Conservation (phyloP, 2,329 filamentous ascomycete species). For the Simplicillium sp. region DNA sequence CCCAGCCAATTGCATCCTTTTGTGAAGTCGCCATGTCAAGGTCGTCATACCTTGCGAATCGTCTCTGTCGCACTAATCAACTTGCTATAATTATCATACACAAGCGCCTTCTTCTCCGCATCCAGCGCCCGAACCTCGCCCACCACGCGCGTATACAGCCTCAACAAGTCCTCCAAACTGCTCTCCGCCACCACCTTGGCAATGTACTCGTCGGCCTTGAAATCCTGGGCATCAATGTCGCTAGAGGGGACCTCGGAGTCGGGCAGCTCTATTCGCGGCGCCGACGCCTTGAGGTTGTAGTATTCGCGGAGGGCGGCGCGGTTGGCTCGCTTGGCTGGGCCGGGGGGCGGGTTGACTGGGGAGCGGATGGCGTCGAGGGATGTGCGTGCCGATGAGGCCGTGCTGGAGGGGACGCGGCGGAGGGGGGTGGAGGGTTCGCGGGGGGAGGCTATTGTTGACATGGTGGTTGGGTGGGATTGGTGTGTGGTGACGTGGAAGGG, state of each 20-base stretch:
- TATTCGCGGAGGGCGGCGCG: conserved; percentile 86
- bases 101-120: conserved; percentile 90
- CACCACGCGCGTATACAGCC: conserved; percentile 61
- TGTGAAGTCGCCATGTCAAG: no score
- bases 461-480: conserved; percentile 16
- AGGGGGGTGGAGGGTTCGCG: conserved; percentile 49
- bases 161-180: conserved; percentile 58
- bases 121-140: conserved; percentile 83
- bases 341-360: conserved; percentile 41
- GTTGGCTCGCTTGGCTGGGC: conserved; percentile 49
- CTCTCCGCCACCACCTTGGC: conserved; percentile 49
- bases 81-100: conserved; percentile 98
- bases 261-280: conserved; percentile 32
- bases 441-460: conserved; percentile 58
- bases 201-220: conserved; percentile 65
- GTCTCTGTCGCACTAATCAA: conserved; percentile 94
- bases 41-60: conserved; percentile 67
- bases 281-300: conserved; percentile 61
- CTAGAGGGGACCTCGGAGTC: conserved; percentile 51
- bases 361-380: conserved; percentile 61
- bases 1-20: not conserved
- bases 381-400: conserved; percentile 65
- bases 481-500: no score
- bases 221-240: conserved; percentile 66
- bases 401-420: conserved; percentile 45